phyloP scores from a whole-genome alignment of 495 filamentous ascomycete genomes.

The Neurospora intermedia region DNA sequence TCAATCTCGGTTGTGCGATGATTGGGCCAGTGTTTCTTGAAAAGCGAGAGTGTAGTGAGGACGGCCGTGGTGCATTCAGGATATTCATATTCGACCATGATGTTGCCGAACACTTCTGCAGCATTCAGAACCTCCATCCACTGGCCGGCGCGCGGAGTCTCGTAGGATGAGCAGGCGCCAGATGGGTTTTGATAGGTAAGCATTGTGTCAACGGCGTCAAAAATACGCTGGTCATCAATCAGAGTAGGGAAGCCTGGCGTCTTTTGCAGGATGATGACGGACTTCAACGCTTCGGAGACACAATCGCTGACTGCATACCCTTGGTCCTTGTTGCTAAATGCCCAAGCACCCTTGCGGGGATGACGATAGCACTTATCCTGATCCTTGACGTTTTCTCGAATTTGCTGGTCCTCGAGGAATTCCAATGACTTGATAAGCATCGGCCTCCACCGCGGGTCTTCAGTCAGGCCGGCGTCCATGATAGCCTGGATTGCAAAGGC shows the following conservation, averaged over 20 bases:
- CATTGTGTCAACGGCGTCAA: constrained; percentile 81
- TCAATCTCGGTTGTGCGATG: constrained; percentile 71
- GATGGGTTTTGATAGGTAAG: constrained; percentile 84
- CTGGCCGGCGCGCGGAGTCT: constrained; percentile 65
- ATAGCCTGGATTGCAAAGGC: constrained; percentile 76
- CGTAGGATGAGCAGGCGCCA: constrained; percentile 87
- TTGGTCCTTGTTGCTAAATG: constrained; percentile 82
- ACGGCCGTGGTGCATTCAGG: constrained; percentile 95
- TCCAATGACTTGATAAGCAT: constrained; percentile 77
- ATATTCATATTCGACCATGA: constrained; percentile 98
- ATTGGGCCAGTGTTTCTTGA: constrained; percentile 67
- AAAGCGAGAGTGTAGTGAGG: constrained; percentile 78
- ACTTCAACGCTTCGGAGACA: constrained; percentile 80
- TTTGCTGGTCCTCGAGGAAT: constrained; percentile 86
- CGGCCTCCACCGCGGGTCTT: constrained; percentile 64
- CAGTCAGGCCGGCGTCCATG: constrained; percentile 65
- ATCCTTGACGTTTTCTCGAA: constrained; percentile 71
- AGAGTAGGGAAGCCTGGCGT: constrained; percentile 65
- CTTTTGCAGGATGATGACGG: constrained; percentile 74
- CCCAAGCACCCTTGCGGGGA: constrained; percentile 86
- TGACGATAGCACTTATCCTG: constrained; percentile 82
- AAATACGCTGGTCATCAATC: constrained; percentile 62
- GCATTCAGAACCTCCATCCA: constrained; percentile 81
- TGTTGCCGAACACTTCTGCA: constrained; percentile 90
- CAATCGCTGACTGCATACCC: constrained; percentile 95